Evolutionary conservation across 768 basidiomycete species (phyloP).

Genomic region (Auricularia sp.): DNA sequence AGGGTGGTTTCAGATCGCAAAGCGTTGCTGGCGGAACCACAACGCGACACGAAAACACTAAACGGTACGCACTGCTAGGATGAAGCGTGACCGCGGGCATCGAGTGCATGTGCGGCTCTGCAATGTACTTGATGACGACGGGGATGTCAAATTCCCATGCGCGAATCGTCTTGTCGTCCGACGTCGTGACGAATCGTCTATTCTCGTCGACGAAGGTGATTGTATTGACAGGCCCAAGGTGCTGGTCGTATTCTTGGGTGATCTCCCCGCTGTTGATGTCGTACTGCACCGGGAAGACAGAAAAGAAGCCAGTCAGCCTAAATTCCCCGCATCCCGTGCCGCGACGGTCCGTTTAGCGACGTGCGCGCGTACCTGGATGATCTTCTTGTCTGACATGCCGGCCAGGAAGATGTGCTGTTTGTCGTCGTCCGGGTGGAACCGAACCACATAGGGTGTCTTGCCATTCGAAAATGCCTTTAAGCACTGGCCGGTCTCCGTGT

Average conservation of each 20-base stretch:
- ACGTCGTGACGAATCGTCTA: conserved; percentile 92
- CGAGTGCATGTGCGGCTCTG: conserved; percentile 98
- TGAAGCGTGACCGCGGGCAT: conserved; percentile 98
- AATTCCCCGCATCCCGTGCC: not conserved
- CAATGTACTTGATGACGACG: conserved; percentile 98
- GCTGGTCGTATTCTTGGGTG: conserved; percentile 96
- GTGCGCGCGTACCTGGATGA: conserved; percentile 66
- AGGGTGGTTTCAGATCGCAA: not conserved
- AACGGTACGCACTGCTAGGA: conserved; percentile 67
- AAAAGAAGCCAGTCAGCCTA: not conserved
- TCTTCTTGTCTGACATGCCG: conserved; percentile 99
- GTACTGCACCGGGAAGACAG: conserved; percentile 43
- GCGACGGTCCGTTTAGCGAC: not conserved
- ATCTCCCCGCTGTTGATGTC: conserved; percentile 94
- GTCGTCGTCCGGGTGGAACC: conserved; percentile 92
- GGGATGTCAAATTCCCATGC: conserved; percentile 99
- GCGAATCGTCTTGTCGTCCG: conserved; percentile 97
- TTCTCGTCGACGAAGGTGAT: conserved; percentile 99
- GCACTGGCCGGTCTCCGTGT: conserved; percentile 97
- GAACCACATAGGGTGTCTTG: conserved; percentile 91
- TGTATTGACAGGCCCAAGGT: conserved; percentile 94
- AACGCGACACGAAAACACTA: conserved; percentile 6
- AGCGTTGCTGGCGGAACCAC: not conserved
- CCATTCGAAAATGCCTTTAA: conserved; percentile 94
- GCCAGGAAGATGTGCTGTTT: conserved; percentile 95